These are phyloP conservation scores for Litchi chinensis DNA, from an alignment of 345 rosid genomes.

Conservation along the genomic window DNA sequence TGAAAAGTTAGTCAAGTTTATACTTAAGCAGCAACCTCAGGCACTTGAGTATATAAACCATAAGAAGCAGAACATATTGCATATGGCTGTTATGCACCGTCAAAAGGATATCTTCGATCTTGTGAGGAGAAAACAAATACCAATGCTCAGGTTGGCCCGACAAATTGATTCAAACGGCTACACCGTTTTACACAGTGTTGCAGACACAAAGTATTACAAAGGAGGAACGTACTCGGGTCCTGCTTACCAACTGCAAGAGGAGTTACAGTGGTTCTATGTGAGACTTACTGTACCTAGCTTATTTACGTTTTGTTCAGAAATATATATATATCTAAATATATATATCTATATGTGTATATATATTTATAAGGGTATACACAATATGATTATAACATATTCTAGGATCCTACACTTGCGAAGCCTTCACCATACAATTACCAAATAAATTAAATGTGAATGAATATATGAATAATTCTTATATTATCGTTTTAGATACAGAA, in stretches of 20 bases:
- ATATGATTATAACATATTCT: too few species aligned
- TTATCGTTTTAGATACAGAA: too few species aligned
- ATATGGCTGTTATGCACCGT: slow-evolving; percentile 22
- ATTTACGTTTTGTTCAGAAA: too few species aligned
- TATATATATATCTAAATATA: too few species aligned
- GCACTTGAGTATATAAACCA: neutral
- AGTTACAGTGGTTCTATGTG: slow-evolving; percentile 31
- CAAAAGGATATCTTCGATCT: slow-evolving; percentile 8
- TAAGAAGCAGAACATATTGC: slow-evolving; percentile 22
- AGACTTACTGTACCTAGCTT: neutral
- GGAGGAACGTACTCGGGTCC: slow-evolving; percentile 13
- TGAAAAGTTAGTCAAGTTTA: slow-evolving; percentile 8
- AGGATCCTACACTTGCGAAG: too few species aligned
- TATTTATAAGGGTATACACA: too few species aligned
- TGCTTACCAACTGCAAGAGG: slow-evolving; percentile 27
- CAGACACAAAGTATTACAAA: slow-evolving; percentile 4
- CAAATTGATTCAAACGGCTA: slow-evolving; percentile 9
- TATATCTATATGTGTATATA: too few species aligned
- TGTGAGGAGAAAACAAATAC: neutral
- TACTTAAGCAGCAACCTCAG: slow-evolving; percentile 11
- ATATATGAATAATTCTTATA: too few species aligned
- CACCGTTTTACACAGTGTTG: slow-evolving; percentile 24
- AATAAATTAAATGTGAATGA: too few species aligned
- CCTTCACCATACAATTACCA: too few species aligned
- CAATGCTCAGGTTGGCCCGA: slow-evolving; percentile 2